phyloP scores from a whole-genome alignment of 73 alveolate species.

The Paraurostyla sp. region DNA sequence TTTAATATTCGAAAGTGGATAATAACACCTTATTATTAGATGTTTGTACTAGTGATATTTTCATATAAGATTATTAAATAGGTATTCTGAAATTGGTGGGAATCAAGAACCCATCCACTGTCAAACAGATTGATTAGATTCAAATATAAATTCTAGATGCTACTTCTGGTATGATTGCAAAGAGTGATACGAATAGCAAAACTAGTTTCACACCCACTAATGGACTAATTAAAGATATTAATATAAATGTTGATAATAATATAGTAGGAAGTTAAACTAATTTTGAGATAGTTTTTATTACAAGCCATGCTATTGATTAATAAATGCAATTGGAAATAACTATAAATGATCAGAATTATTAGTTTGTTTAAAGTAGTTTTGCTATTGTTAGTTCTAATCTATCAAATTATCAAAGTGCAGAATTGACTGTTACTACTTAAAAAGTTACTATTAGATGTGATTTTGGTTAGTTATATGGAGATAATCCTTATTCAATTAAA shows the following conservation, averaged over 20 bases:
- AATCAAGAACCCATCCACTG: background rate
- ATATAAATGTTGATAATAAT: too few relatives aligned
- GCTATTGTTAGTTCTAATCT: background rate
- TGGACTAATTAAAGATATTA: background rate
- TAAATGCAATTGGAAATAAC: background rate
- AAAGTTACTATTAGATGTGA: too few relatives aligned
- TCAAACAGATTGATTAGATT: background rate
- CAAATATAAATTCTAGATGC: background rate
- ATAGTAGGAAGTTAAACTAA: background rate
- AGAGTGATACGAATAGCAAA: background rate
- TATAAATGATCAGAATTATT: background rate
- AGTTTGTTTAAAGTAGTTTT: background rate
- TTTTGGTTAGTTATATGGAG: too few relatives aligned
- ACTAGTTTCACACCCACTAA: background rate
- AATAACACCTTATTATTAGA: background rate
- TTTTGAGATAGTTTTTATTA: background rate
- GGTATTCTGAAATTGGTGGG: background rate
- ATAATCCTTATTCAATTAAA: too few relatives aligned
- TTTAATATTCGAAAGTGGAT: too few relatives aligned
- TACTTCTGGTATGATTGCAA: background rate
- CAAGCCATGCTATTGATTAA: background rate
- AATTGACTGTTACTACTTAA: background rate
- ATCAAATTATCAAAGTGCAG: background rate
- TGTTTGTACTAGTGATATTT: slow-evolving; percentile 10
- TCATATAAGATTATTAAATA: background rate